Conservation (phyloP, 306 rosid species). For the Notholithocarpus densiflorus region DNA sequence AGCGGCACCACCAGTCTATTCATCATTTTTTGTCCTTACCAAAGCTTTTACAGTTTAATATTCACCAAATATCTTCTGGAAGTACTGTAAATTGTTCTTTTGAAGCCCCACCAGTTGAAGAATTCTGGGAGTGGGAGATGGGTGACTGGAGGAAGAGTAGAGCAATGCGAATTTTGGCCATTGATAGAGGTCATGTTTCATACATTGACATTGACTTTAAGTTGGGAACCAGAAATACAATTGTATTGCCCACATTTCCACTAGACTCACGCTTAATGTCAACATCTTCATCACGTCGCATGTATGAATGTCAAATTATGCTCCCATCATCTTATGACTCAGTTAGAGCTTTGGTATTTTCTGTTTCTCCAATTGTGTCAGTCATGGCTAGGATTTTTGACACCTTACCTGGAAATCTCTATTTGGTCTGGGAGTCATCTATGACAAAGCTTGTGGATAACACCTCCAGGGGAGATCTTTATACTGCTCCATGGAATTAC, state of each 20-base stretch:
- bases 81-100: constrained; percentile 54
- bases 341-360: constrained; percentile 78
- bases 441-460: constrained; percentile 52
- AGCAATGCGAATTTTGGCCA: constrained; percentile 78
- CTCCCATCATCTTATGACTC: constrained; percentile 57
- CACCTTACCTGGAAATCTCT: constrained; percentile 48
- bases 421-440: constrained; percentile 51
- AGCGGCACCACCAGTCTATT: constrained; percentile 68
- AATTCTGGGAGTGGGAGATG: constrained; percentile 99
- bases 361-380: constrained; percentile 56
- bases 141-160: constrained; percentile 94
- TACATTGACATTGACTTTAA: constrained; percentile 71
- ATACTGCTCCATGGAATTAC: constrained; percentile 78
- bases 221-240: constrained; percentile 44
- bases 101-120: constrained; percentile 42
- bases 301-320: constrained; percentile 56
- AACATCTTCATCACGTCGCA: constrained; percentile 41
- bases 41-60: constrained; percentile 60
- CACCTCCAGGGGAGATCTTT: constrained; percentile 64
- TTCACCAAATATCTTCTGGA: constrained; percentile 43
- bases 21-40: constrained; percentile 36
- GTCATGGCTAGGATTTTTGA: constrained; percentile 74
- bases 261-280: constrained; percentile 83
- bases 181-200: constrained; percentile 77
- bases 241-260: constrained; percentile 89